Conservation (phyloP, 1,139 yeast species). For the Candida pseudoviswanathii region DNA sequence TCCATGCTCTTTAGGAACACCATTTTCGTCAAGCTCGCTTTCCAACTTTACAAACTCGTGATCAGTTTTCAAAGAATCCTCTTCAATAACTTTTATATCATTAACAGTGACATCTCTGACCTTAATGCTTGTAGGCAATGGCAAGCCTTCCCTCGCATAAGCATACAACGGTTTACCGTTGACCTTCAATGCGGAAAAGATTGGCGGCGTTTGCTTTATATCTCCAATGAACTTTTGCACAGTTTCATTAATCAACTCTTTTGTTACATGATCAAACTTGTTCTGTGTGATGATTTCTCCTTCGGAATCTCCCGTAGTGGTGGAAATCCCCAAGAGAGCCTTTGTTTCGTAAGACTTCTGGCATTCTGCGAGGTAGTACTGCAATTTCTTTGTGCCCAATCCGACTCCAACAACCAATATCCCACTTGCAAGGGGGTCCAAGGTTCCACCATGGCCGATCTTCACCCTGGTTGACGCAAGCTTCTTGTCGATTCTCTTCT, state of each 20-base stretch:
- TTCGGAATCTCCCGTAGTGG: conserved; percentile 93
- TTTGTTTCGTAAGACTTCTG: conserved; percentile 79
- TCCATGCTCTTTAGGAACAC: conserved; percentile 48
- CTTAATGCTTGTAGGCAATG: conserved; percentile 80
- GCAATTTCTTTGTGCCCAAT: conserved; percentile 79
- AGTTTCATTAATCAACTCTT: conserved; percentile 51
- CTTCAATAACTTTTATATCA: conserved; percentile 52
- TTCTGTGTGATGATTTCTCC: conserved; percentile 73
- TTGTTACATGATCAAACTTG: conserved; percentile 58
- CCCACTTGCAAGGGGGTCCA: conserved; percentile 95
- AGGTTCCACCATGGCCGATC: conserved; percentile 98
- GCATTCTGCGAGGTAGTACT: conserved; percentile 69
- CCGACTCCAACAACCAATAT: conserved; percentile 91
- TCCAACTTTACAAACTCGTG: conserved; percentile 59
- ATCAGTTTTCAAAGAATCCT: conserved; percentile 53
- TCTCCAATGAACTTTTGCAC: conserved; percentile 73
- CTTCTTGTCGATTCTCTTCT: conserved; percentile 46
- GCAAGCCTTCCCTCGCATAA: conserved; percentile 87
- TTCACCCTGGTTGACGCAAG: conserved; percentile 62
- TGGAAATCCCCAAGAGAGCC: conserved; percentile 85
- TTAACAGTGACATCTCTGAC: conserved; percentile 70
- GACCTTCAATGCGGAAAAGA: conserved; percentile 91
- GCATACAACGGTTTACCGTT: conserved; percentile 93
- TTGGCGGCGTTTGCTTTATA: conserved; percentile 89
- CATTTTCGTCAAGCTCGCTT: conserved; percentile 55